These are phyloP conservation scores for Talaromyces verruculosus DNA, from an alignment of 2,329 filamentous ascomycete species.

Conservation along the genomic window DNA sequence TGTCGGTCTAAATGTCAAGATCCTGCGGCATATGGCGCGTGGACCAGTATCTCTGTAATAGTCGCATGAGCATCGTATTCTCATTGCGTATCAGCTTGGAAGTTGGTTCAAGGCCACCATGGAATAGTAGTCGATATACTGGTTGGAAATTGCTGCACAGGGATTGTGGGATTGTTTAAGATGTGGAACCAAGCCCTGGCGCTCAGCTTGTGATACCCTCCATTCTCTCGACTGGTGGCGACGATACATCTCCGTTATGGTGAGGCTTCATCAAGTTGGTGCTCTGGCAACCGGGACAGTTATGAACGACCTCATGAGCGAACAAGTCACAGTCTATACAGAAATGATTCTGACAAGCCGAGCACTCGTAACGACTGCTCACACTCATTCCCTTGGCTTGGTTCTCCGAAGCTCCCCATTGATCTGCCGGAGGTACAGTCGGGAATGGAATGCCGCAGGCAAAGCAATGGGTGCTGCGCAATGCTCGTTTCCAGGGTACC, in stretches of 20 bases:
- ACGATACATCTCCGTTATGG: neutral
- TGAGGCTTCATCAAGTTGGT: slow-evolving; percentile 23
- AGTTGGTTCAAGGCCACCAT: neutral
- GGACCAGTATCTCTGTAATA: neutral
- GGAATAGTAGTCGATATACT: neutral
- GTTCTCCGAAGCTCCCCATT: slow-evolving; percentile 37
- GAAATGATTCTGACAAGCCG: slow-evolving; percentile 84
- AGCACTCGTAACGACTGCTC: slow-evolving; percentile 84
- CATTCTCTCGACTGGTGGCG: slow-evolving; percentile 10
- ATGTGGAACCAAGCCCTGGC: neutral
- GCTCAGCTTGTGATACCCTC: slow-evolving; percentile 13
- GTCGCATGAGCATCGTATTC: neutral
- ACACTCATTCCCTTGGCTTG: slow-evolving; percentile 70
- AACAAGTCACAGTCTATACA: slow-evolving; percentile 98
- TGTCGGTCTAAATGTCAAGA: neutral
- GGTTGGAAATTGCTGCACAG: neutral
- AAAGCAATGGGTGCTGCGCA: slow-evolving; percentile 65
- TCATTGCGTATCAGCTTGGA: neutral
- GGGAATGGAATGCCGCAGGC: slow-evolving; percentile 77
- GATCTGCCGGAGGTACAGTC: slow-evolving; percentile 40
- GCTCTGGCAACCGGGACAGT: slow-evolving; percentile 84
- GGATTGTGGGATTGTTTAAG: neutral
- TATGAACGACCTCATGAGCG: slow-evolving; percentile 90
- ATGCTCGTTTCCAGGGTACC: slow-evolving; percentile 77
- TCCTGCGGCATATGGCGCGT: neutral